Base-by-base conservation (phyloP, 139 green algal genomes). In the Coelastrella sp. region DNA sequence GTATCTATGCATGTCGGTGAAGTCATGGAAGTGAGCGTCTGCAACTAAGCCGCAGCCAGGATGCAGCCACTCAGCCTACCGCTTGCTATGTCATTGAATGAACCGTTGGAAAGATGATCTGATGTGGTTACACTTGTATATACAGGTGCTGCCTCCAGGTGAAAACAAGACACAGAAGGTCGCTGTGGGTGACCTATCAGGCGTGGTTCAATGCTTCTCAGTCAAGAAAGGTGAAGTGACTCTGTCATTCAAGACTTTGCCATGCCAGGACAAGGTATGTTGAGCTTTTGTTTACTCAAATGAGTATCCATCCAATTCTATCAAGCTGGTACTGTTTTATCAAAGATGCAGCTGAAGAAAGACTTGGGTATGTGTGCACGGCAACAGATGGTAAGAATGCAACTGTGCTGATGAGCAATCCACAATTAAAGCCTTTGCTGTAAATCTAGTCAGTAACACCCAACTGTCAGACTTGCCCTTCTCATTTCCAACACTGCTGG, bases 111-210 rank as follows among this genome's bases (percentile, higher is more conserved):
- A 49, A 49, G 35, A 49, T 49, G 35, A 49, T 49, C 35, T 49
- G 35, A 49, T 49, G 35, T 49, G 35, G 35, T 49, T 17, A 76
- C 75, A 59, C 63, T 72, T 20, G 66, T 59, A 70, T 84, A 19
- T 92, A 78, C 90, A 95, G 93, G 92, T 97, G 10, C 84, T 97
- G 24, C 94, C 94, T 0, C 87, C 88, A 7, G 93, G 94, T 22
- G 93, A 95, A 58, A 94, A 94, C 61, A 96, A 95, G 84, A 94
- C 93, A 14, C 95, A 97, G 75, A 97, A 97, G 92, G 78, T 98
- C 0, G 95, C 92, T 7, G 65, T 94, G 4, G 96, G 95, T 6
- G 96, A 98, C 90, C 35, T 91, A 17, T 88, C 88, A 4, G 96
- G 96, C 8, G 94, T 96, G 1, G 49, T 96, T 15, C 95, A 97